phyloP scores from a whole-genome alignment of 1,139 yeast genomes.

The Suhomyces maxii region DNA sequence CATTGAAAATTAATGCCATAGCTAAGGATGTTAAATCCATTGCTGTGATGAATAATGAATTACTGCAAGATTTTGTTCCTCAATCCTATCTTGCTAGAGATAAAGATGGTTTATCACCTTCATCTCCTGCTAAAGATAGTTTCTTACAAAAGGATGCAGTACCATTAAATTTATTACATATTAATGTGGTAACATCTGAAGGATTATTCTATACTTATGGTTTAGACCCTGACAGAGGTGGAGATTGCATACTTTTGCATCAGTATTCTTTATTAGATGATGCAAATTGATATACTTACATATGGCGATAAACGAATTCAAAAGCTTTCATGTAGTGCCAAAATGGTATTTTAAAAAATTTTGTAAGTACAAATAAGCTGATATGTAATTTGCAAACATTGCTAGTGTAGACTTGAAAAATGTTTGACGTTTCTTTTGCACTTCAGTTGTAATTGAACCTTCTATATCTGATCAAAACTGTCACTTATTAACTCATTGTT shows the following conservation, averaged over 20 bases:
- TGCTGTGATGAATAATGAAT: conserved; percentile 53
- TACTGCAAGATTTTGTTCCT: conserved; percentile 41
- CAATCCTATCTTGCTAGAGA: conserved; percentile 30
- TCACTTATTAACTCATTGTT: too few relatives aligned
- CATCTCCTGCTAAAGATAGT: conserved; percentile 11
- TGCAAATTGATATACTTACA: background rate
- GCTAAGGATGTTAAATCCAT: conserved; percentile 62
- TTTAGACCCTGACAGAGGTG: conserved; percentile 86
- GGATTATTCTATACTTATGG: conserved; percentile 87
- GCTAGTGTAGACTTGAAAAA: too few relatives aligned
- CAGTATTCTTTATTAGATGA: conserved; percentile 56
- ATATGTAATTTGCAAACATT: too few relatives aligned
- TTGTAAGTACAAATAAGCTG: too few relatives aligned
- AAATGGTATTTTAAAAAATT: too few relatives aligned
- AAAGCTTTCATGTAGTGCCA: too few relatives aligned
- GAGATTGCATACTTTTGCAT: conserved; percentile 80
- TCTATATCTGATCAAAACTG: too few relatives aligned
- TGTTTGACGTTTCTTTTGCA: too few relatives aligned
- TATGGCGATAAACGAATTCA: too few relatives aligned
- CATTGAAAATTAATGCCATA: conserved; percentile 73
- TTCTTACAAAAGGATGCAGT: conserved; percentile 15
- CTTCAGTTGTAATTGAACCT: too few relatives aligned
- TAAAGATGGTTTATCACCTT: conserved; percentile 9
- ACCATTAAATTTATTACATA: conserved; percentile 56
- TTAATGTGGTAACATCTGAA: conserved; percentile 81